phyloP scores from a whole-genome alignment of 352 stramenopile genomes.

The Phytophthora chlamydospora region DNA sequence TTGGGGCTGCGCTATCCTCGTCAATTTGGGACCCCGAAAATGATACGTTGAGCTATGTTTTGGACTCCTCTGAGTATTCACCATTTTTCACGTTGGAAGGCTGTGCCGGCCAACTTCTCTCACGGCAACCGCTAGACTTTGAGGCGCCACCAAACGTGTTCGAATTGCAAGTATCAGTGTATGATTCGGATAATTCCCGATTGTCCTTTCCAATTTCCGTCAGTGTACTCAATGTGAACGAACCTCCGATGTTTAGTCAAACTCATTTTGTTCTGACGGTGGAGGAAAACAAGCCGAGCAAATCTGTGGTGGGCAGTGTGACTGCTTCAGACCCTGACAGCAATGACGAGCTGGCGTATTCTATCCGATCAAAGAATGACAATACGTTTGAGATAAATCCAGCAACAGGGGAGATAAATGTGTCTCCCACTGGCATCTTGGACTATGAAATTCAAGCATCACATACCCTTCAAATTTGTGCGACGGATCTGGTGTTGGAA shows the following conservation, averaged over 20 bases:
- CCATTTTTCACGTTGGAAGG: constrained; percentile 51
- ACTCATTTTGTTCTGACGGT: constrained; percentile 10
- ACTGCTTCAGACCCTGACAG: constrained; percentile 24
- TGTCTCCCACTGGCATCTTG: constrained; percentile 8
- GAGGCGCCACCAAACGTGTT: constrained; percentile 29
- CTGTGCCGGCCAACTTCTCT: constrained; percentile 55
- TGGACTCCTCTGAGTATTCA: constrained; percentile 53
- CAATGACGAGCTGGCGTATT: constrained; percentile 11
- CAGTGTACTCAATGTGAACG: constrained; percentile 25
- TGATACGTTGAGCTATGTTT: constrained; percentile 44
- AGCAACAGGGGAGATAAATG: constrained; percentile 5
- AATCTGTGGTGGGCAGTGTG: constrained; percentile 11
- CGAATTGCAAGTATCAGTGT: constrained; percentile 17
- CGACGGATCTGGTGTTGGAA: constrained; percentile 17
- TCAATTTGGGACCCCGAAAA: constrained; percentile 66
- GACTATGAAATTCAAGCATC: constrained; percentile 20
- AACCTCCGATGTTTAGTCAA: constrained; percentile 25
- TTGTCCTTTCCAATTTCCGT: constrained; percentile 16
- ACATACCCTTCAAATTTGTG: constrained; percentile 21
- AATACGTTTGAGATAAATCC: constrained; percentile 14
- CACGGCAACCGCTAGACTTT: constrained; percentile 43
- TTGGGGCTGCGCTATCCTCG: constrained; percentile 38
- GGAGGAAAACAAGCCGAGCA: constrained; percentile 17
- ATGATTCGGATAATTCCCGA: constrained; percentile 20
- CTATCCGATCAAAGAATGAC: neutral